Evolutionary conservation across 495 filamentous ascomycete genomes (phyloP), one percentile per base, ranked within the genome.

Genomic region (Penicillium odoratum): DNA sequence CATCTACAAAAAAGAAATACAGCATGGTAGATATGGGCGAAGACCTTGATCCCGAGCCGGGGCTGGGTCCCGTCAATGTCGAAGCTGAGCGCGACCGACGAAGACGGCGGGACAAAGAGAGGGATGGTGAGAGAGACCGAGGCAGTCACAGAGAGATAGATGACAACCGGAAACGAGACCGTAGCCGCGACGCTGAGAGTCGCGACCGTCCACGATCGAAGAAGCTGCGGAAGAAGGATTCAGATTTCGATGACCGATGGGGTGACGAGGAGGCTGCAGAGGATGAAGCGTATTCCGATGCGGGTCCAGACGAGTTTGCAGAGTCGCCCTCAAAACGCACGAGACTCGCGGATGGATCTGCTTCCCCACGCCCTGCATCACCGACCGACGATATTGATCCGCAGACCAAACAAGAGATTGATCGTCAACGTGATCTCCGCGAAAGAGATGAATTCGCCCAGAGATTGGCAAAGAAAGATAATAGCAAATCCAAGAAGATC

Each of bases 11-110:
- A 65, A 94, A 92, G 72, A 88, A 85, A 63, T 96, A 96, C 70
- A 82, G 85, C 9, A 80, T 96, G 25, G 77, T 96, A 40, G 87
- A 91, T 10, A 95, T 95, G 91, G 89, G 88, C 47, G 89, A 91
- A 30, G 88, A 88, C 6, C 77, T 83, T 26, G 73, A 70, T 9
- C 46, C 67, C 0, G 56, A 61, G 42, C 55, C 63, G 38, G 69
- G 71, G 11, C 64, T 85, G 40, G 81, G 78, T 4, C 81, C 85
- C 0, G 65, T 71, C 15, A 79, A 77, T 57, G 75, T 79, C 33
- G 80, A 81, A 50, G 75, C 78, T 33, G 81, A 83, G 51, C 79
- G 81, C 21, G 69, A 72, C 10, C 60, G 68, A 48, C 61, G 67
- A 38, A 63, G 69, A 59, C 75, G 80, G 28, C 80, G 77, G 36